These are phyloP conservation scores for Colletotrichum chlorophyti DNA, from an alignment of 2,329 filamentous ascomycete genomes.

Conservation along the genomic window DNA sequence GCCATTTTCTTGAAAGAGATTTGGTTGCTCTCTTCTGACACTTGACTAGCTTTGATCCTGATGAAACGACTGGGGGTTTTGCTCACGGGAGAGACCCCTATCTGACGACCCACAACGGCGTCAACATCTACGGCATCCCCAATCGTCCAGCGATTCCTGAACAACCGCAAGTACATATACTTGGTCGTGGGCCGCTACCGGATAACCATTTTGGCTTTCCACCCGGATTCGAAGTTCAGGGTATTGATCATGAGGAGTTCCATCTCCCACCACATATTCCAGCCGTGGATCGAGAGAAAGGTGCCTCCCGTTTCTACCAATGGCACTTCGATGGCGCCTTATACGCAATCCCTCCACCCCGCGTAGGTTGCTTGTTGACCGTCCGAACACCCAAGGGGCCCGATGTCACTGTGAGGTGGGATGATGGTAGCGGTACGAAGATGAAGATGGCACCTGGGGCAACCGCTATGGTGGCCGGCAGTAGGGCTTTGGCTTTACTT, in stretches of 20 bases:
- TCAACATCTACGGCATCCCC: constrained; percentile 47
- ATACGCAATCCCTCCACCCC: constrained; percentile 47
- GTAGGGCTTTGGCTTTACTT: constrained; percentile 48
- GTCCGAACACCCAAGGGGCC: constrained; percentile 44
- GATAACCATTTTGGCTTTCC: constrained; percentile 50
- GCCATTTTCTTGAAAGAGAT: constrained; percentile 25
- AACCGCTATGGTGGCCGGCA: constrained; percentile 51
- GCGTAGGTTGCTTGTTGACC: constrained; percentile 48
- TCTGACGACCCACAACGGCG: constrained; percentile 35
- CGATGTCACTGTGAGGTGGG: constrained; percentile 47
- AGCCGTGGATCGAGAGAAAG: constrained; percentile 39
- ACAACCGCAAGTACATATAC: constrained; percentile 45
- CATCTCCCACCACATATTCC: constrained; percentile 45
- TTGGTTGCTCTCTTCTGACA: constrained; percentile 37
- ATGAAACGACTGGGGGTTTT: constrained; percentile 42
- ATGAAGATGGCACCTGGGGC: constrained; percentile 50
- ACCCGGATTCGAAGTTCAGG: constrained; percentile 44
- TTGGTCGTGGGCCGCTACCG: constrained; percentile 42
- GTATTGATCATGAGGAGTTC: constrained; percentile 47
- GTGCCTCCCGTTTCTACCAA: constrained; percentile 51
- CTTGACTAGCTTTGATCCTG: neutral
- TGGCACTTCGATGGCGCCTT: constrained; percentile 56
- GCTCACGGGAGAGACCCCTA: constrained; percentile 44
- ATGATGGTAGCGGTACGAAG: constrained; percentile 47
- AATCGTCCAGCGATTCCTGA: constrained; percentile 47